Conservation (phyloP, 2,329 filamentous ascomycete species). For the Dothidotthia symphoricarpi region DNA sequence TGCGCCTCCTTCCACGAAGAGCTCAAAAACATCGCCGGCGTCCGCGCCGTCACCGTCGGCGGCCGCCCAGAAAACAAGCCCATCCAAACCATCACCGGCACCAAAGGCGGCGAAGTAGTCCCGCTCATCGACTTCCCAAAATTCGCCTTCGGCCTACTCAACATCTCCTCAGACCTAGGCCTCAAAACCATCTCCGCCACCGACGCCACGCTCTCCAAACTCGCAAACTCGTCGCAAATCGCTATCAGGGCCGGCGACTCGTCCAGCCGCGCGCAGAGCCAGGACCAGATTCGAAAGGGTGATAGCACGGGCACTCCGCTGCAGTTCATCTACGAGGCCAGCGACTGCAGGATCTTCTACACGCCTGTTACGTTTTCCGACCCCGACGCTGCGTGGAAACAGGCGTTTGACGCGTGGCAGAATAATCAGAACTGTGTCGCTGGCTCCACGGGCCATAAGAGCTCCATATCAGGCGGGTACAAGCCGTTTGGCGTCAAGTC, state of each 20-base stretch:
- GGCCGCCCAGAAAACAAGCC: slow-evolving; percentile 54
- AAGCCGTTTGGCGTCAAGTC: slow-evolving; percentile 23
- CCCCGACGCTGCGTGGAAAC: slow-evolving; percentile 52
- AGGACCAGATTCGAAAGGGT: slow-evolving; percentile 30
- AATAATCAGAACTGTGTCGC: slow-evolving; percentile 24
- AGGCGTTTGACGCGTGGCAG: slow-evolving; percentile 26
- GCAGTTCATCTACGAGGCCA: slow-evolving; percentile 60
- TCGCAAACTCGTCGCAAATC: slow-evolving; percentile 19
- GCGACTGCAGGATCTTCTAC: slow-evolving; percentile 61
- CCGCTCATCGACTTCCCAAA: slow-evolving; percentile 17
- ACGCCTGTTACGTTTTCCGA: slow-evolving; percentile 54
- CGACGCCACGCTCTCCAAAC: slow-evolving; percentile 8
- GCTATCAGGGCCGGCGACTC: slow-evolving; percentile 16
- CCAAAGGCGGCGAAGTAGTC: slow-evolving; percentile 51
- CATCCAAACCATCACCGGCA: slow-evolving; percentile 63
- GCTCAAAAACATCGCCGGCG: slow-evolving; percentile 51
- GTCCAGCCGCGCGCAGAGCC: slow-evolving; percentile 16
- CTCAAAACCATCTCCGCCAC: slow-evolving; percentile 6
- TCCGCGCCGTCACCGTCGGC: slow-evolving; percentile 57
- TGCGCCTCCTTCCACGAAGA: slow-evolving; percentile 58
- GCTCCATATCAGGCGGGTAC: slow-evolving; percentile 26
- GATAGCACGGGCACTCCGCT: slow-evolving; percentile 44
- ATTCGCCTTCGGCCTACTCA: slow-evolving; percentile 16
- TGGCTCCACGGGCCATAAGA: slow-evolving; percentile 23
- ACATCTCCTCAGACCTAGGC: slow-evolving; percentile 12